A percentile compares a stretch with the other conserved stretches of the same genome.
Conservation (phyloP, 2,329 filamentous ascomycete species). For the Diplodia intermedia region DNA sequence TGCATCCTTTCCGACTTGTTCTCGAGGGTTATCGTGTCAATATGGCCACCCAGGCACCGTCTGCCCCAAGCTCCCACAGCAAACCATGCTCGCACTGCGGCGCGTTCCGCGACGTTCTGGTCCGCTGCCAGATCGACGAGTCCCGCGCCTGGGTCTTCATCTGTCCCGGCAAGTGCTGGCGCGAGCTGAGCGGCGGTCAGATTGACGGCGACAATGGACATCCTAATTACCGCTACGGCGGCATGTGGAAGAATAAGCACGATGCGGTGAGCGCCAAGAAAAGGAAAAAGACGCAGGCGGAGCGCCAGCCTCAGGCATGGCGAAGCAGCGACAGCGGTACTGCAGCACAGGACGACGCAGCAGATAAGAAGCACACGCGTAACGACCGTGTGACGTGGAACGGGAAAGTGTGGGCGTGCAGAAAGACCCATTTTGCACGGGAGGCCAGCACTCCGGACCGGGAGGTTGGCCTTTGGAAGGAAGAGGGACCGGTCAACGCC, state of each 20-base stretch:
- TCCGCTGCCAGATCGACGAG: slow-evolving; percentile 54
- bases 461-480: slow-evolving; percentile 13
- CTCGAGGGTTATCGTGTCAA: slow-evolving; percentile 33
- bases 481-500: slow-evolving; percentile 12
- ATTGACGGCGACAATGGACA: slow-evolving; percentile 51
- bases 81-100: slow-evolving; percentile 53
- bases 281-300: slow-evolving; percentile 38
- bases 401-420: slow-evolving; percentile 19
- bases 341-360: neutral
- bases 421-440: slow-evolving; percentile 24
- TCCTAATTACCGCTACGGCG: slow-evolving; percentile 43
- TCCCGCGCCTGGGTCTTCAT: slow-evolving; percentile 53
- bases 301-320: slow-evolving; percentile 1
- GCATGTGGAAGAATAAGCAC: slow-evolving; percentile 44
- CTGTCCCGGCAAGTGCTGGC: slow-evolving; percentile 54
- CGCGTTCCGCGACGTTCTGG: slow-evolving; percentile 47
- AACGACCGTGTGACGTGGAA: slow-evolving; percentile 22
- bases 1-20: slow-evolving; percentile 39
- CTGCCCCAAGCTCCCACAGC: slow-evolving; percentile 34
- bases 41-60: slow-evolving; percentile 5
- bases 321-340: neutral
- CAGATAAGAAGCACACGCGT: slow-evolving; percentile 10
- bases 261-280: slow-evolving; percentile 48
- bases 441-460: slow-evolving; percentile 6
- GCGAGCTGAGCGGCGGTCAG: slow-evolving; percentile 51